Conservation (phyloP, 2,329 filamentous ascomycete genomes). For the Diplodia seriata region DNA sequence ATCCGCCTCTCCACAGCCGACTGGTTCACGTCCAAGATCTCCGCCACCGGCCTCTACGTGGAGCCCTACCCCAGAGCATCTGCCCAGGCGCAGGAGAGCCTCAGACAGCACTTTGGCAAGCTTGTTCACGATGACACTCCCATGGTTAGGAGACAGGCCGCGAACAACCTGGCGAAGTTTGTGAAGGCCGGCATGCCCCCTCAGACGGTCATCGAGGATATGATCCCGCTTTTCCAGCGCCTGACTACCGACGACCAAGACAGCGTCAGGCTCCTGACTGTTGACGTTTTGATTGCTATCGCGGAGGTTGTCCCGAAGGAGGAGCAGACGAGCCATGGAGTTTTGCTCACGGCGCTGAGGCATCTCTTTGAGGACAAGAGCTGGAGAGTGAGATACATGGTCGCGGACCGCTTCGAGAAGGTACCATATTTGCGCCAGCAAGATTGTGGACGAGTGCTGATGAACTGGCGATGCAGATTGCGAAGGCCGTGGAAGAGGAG, state of each 20-base stretch:
- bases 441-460: constrained; percentile 38
- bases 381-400: constrained; percentile 99
- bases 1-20: constrained; percentile 97
- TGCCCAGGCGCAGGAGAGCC: constrained; percentile 83
- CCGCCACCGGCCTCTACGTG: constrained; percentile 93
- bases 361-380: constrained; percentile 99
- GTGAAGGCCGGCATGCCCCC: constrained; percentile 90
- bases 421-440: constrained; percentile 51
- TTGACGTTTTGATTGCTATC: constrained; percentile 94
- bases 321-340: constrained; percentile 94
- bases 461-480: constrained; percentile 70
- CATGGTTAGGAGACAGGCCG: constrained; percentile 96
- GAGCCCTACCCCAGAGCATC: constrained; percentile 92
- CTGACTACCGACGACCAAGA: constrained; percentile 96
- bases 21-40: constrained; percentile 99
- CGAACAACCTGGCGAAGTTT: constrained; percentile 95
- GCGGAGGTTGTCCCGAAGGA: constrained; percentile 98
- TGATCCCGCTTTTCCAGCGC: constrained; percentile 98
- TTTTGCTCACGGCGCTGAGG: constrained; percentile 86
- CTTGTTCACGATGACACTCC: constrained; percentile 98
- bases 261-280: constrained; percentile 92
- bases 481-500: constrained; percentile 97
- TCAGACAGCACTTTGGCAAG: constrained; percentile 88
- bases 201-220: constrained; percentile 91
- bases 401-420: constrained; percentile 98